Evolutionary conservation across 345 rosid species (phyloP), one percentile per base, ranked within the genome.

Genomic region (Barbarea vulgaris): DNA sequence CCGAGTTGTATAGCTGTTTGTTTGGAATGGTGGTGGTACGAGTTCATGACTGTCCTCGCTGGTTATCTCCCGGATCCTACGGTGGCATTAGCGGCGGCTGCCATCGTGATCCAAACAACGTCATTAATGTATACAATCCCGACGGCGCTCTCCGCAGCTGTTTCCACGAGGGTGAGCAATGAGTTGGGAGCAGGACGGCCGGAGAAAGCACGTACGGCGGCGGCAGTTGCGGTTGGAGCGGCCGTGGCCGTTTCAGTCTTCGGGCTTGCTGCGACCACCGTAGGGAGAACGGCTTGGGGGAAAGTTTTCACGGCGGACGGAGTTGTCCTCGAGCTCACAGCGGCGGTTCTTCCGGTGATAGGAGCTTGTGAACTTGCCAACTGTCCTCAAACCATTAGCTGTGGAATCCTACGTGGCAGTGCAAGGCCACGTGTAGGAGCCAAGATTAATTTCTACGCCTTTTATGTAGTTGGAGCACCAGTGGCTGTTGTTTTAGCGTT

Each of bases 11-110:
- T 88, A n/a, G 93, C 84, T 0, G 96, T 94, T 31, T 94, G 98
- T 73, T 79, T 94, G 61, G 98, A 94, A 73, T 94, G 98, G 98
- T 94, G 98, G 98, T 94, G 98, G 98, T 94, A 91, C 21, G 97
- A 94, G 69, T 78, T 94, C 78, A 91, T 94, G 98, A 91, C 97
- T 7, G 82, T 94, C n/a, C 82, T 83, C 5, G 85, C 97, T 0
- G 98, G 98, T 1, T 89, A 87, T 54, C 83, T 94, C 24, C 72
- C 71, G 0, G 81, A 80, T 7, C 96, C 97, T 7, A 78, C 33
- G 1, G 88, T 84, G 1, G 83, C 95, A 0, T 75, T 94, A 0
- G 96, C 97, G 0, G 79, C 95, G 0, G 83, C 97, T 0, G 93
- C 96, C 0, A 87, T 94, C 5, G 87, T 93, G 17, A 93, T 93